These are phyloP conservation scores for Penstemon barbatus DNA, from an alignment of 257 asterid genomes.

Conservation along the genomic window DNA sequence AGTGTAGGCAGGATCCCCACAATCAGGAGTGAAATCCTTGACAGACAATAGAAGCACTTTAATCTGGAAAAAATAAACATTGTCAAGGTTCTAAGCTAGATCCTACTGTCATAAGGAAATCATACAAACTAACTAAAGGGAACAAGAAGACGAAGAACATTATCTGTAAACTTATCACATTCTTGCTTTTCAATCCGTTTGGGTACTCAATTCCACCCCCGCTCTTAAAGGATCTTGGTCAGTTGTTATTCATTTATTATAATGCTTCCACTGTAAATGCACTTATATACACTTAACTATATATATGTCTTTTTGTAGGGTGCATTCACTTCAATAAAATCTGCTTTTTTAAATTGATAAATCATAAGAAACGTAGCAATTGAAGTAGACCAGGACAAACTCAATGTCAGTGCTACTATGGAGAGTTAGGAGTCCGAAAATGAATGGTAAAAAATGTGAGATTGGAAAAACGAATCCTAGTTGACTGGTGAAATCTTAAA, in stretches of 20 bases:
- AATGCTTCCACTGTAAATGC: neutral
- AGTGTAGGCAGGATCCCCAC: constrained; percentile 93
- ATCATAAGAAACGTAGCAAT: neutral
- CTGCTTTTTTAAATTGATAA: too few relatives aligned
- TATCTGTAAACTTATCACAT: constrained; percentile 21
- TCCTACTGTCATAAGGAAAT: constrained; percentile 7
- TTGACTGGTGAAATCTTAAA: neutral
- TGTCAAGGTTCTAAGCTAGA: constrained; percentile 24
- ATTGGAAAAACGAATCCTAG: neutral
- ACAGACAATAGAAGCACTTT: constrained; percentile 89
- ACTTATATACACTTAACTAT: neutral
- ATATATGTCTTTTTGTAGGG: neutral
- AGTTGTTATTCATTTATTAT: neutral
- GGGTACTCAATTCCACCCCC: constrained; percentile 16
- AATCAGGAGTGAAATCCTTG: constrained; percentile 84
- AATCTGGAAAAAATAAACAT: constrained; percentile 53
- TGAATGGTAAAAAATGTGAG: neutral
- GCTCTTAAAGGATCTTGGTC: constrained; percentile 6
- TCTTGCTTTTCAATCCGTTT: constrained; percentile 1
- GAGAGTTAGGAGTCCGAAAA: neutral
- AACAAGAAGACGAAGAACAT: constrained; percentile 11
- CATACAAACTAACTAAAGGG: constrained; percentile 1
- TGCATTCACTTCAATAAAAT: neutral
- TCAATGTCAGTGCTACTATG: neutral
- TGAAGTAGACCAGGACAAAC: neutral